Percentiles rank a stretch among this genome's conserved stretches.
phyloP scores from a whole-genome alignment of 1,284 basidiomycete species.

The Coriolopsis trogii region DNA sequence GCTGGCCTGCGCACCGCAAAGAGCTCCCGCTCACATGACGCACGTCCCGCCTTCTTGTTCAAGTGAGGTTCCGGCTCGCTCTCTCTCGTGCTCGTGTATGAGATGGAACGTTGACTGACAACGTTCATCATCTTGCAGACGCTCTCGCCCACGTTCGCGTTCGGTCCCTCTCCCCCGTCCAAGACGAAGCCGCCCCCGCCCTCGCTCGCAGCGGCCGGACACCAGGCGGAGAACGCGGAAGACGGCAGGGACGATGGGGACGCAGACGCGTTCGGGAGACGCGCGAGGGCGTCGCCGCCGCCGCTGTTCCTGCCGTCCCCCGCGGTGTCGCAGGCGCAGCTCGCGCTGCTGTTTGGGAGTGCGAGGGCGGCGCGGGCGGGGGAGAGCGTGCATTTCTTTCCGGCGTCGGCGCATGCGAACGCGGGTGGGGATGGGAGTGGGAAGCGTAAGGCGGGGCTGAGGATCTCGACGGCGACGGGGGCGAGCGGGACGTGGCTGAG shows the following conservation, averaged over 20 bases:
- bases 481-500: background rate
- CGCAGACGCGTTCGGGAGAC: no score
- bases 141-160: no score
- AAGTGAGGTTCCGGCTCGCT: no score
- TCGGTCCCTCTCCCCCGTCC: background rate
- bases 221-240: no score
- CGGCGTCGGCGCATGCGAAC: background rate
- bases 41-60: no score
- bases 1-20: no score
- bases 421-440: background rate
- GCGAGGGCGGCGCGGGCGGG: constrained; percentile 1
- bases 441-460: constrained; percentile 3
- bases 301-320: constrained; percentile 14
- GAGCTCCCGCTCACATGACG: no score
- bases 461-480: constrained; percentile 2
- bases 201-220: background rate
- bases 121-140: no score
- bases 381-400: constrained; percentile 21
- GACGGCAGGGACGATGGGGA: no score
- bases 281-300: constrained; percentile 10
- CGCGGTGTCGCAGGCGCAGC: constrained; percentile 20
- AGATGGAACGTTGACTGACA: no score
- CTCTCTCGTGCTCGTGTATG: no score
- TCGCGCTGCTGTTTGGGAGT: constrained; percentile 21
- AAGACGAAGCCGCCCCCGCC: background rate